These are phyloP conservation scores for Diatrype stigma DNA, from an alignment of 2,329 filamentous ascomycete species.

Conservation along the genomic window DNA sequence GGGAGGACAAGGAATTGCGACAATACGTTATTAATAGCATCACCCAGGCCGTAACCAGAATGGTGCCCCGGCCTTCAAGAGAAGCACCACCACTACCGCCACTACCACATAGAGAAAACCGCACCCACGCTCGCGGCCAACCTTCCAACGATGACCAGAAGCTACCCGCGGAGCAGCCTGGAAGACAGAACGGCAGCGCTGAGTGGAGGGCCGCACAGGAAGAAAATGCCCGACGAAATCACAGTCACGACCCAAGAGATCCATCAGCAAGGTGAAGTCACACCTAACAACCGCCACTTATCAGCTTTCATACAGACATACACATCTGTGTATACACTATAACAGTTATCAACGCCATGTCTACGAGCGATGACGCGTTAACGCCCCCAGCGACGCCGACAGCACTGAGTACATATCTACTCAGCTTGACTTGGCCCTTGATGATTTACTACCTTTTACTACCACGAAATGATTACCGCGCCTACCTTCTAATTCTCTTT, in stretches of 20 bases:
- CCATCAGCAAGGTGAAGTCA: conserved; percentile 28
- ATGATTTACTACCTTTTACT: too few relatives aligned
- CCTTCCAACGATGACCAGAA: conserved; percentile 52
- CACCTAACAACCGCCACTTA: too few relatives aligned
- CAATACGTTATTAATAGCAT: conserved; percentile 71
- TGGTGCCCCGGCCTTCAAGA: conserved; percentile 51
- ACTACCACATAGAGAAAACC: conserved; percentile 8
- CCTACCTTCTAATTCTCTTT: too few relatives aligned
- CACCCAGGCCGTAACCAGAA: conserved; percentile 66
- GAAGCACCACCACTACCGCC: conserved; percentile 22
- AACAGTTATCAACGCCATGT: too few relatives aligned
- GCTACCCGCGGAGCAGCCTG: conserved; percentile 56
- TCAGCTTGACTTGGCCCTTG: too few relatives aligned
- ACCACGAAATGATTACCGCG: too few relatives aligned
- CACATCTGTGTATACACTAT: too few relatives aligned
- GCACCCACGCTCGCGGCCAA: not conserved
- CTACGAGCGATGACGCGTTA: too few relatives aligned
- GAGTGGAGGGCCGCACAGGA: conserved; percentile 48
- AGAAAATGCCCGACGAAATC: conserved; percentile 36
- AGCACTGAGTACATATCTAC: too few relatives aligned
- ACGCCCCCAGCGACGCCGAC: too few relatives aligned
- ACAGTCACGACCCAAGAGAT: conserved; percentile 41
- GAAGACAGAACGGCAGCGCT: conserved; percentile 44
- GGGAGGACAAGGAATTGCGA: conserved; percentile 41
- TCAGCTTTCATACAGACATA: too few relatives aligned